These are phyloP conservation scores for Vigna reflexopilosa DNA, from an alignment of 306 rosid genomes.

Conservation along the genomic window DNA sequence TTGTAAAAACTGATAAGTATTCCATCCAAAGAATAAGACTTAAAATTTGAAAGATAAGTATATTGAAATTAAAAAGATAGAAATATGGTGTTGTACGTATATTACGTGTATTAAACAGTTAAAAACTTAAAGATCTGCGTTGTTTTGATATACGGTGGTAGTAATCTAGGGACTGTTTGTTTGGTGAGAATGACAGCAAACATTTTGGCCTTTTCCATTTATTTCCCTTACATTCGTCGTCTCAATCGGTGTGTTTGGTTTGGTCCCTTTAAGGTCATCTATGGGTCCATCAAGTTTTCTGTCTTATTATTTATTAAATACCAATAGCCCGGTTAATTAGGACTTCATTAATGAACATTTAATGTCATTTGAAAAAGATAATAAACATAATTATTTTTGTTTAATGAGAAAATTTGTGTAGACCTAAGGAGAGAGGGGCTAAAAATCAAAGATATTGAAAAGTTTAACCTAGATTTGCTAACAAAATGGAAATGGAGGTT, in stretches of 20 bases:
- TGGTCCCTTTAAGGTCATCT: background rate
- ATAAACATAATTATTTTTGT: too few species aligned
- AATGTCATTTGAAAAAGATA: background rate
- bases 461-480: too few species aligned
- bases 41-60: background rate
- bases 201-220: background rate
- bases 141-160: background rate
- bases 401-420: too few species aligned
- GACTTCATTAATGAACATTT: background rate
- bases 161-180: conserved; percentile 10
- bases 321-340: background rate
- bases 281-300: background rate
- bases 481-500: too few species aligned
- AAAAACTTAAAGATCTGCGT: background rate
- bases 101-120: background rate
- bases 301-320: background rate
- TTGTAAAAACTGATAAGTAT: background rate
- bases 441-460: too few species aligned
- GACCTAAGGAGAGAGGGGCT: too few species aligned
- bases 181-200: conserved; percentile 16
- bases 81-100: background rate
- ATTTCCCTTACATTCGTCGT: background rate
- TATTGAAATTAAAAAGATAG: background rate
- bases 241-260: background rate
- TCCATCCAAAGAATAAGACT: background rate